A percentile compares a stretch with the other conserved stretches of the same genome.
Evolutionary conservation across 1,284 basidiomycete genomes (phyloP).

Genomic region (Marasmius sp.): DNA sequence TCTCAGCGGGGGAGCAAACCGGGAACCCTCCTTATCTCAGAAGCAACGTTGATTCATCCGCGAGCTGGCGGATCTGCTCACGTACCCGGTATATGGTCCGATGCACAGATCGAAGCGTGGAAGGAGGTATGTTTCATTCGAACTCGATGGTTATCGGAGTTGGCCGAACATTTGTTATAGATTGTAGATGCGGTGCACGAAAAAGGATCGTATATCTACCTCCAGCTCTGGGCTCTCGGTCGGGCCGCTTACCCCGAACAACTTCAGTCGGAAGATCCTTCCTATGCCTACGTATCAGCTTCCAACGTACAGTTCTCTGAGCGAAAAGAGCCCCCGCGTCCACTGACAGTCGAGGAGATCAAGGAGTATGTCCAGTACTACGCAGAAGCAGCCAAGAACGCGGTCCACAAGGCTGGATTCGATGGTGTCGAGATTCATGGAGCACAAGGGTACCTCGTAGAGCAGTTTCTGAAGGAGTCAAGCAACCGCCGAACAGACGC

Average conservation of each 20-base stretch:
- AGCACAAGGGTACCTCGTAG: slow-evolving; percentile 41
- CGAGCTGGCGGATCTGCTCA: slow-evolving; percentile 25
- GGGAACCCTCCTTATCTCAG: slow-evolving; percentile 38
- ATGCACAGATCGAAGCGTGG: slow-evolving; percentile 37
- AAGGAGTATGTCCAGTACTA: slow-evolving; percentile 40
- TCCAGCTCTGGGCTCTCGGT: slow-evolving; percentile 25
- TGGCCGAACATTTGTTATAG: background rate
- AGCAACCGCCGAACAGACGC: slow-evolving; percentile 52
- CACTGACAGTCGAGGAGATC: slow-evolving; percentile 38
- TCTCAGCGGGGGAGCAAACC: slow-evolving; percentile 30
- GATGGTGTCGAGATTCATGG: slow-evolving; percentile 44
- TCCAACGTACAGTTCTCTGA: slow-evolving; percentile 36
- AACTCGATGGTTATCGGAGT: background rate
- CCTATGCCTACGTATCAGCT: slow-evolving; percentile 31
- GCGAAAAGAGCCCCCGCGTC: slow-evolving; percentile 28
- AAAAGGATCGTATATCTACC: slow-evolving; percentile 22
- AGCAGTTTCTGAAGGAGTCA: slow-evolving; percentile 42
- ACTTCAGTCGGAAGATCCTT: slow-evolving; percentile 16
- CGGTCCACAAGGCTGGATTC: slow-evolving; percentile 21
- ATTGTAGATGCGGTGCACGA: slow-evolving; percentile 25
- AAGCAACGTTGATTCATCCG: slow-evolving; percentile 33
- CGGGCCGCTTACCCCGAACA: slow-evolving; percentile 13
- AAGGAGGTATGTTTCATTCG: slow-evolving; percentile 25
- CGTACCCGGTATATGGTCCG: slow-evolving; percentile 36
- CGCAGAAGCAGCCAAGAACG: slow-evolving; percentile 40